Evolutionary conservation across 331 rosid species (phyloP), one percentile per base, ranked within the genome.

Genomic region (Pyrus hybrid): DNA sequence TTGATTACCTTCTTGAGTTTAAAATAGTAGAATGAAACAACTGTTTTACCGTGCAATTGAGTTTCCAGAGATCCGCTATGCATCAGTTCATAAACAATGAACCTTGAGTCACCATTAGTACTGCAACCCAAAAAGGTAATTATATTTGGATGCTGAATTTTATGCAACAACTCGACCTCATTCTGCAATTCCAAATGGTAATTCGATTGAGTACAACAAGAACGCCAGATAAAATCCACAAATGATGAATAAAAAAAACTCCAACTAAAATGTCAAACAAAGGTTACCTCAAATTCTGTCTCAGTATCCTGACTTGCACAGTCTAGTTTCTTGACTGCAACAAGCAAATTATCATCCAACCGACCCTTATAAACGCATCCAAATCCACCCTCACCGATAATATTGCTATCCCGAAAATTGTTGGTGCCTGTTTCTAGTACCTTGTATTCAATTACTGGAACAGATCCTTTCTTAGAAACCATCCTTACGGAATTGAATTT

Each of bases 331-430:
- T 95, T 95, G 32, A 90, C 93, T 0, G 99, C 99, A 76, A 90
- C 97, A 75, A 37, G 75, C 66, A 89, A 76, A 60, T 85, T 84
- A 54, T 89, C 92, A 66, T 88, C 93, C 80, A 95, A 81, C 7
- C 68, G 85, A 82, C 97, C 99, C 87, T 84, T 88, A 85, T 90
- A 95, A 83, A 95, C 99, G 26, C 97, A 70, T 60, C 99, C 99
- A 78, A 95, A 95, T 77, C 96, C 99, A 4, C 99, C 97, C 85
- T 77, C 85, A 8, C 99, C 99, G 79, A 95, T 81, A 35, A 92
- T 82, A 68, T 95, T 92, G 79, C 89, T 84, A 53, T 87, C 92
- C 18, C 14, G 25, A 67, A 95, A 94, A 80, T 88, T 79, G 71
- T 78, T 69, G 21, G 99, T 89, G 1, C 87, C 83, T 57, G 86